These are phyloP conservation scores for Pyrenula massariospora DNA, from an alignment of 495 filamentous ascomycete species.

Conservation along the genomic window DNA sequence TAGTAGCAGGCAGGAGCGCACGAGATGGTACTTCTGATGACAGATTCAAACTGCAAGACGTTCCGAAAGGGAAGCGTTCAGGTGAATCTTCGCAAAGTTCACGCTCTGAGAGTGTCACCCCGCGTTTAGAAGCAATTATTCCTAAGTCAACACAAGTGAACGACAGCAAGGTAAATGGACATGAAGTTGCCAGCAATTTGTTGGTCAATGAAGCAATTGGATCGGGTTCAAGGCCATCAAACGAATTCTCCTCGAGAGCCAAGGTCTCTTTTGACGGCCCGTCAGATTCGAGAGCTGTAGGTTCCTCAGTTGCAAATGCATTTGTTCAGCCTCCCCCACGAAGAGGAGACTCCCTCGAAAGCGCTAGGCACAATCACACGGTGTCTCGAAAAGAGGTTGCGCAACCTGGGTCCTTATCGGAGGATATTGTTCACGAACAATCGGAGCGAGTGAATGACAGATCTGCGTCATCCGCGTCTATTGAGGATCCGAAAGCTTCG, in stretches of 20 bases:
- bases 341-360: conserved; percentile 46
- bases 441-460: neutral
- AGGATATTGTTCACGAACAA: neutral
- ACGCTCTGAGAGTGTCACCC: conserved; percentile 31
- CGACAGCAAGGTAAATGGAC: neutral
- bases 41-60: conserved; percentile 66
- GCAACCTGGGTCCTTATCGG: neutral
- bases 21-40: conserved; percentile 19
- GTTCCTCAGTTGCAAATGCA: conserved; percentile 4
- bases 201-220: neutral
- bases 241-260: neutral
- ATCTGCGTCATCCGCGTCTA: neutral
- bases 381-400: conserved; percentile 8
- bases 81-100: conserved; percentile 53
- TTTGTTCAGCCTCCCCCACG: conserved; percentile 29
- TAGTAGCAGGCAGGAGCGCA: neutral
- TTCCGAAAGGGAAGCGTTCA: conserved; percentile 54
- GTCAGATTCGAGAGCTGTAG: neutral
- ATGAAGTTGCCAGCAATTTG: neutral
- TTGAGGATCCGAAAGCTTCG: neutral
- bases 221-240: neutral
- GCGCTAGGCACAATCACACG: conserved; percentile 13
- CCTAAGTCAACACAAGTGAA: neutral
- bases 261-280: neutral
- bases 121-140: neutral